Evolutionary conservation across 2,329 filamentous ascomycete genomes (phyloP), one percentile per base, ranked within the genome.

Genomic region (Paracorniculantispora psalliotae): DNA sequence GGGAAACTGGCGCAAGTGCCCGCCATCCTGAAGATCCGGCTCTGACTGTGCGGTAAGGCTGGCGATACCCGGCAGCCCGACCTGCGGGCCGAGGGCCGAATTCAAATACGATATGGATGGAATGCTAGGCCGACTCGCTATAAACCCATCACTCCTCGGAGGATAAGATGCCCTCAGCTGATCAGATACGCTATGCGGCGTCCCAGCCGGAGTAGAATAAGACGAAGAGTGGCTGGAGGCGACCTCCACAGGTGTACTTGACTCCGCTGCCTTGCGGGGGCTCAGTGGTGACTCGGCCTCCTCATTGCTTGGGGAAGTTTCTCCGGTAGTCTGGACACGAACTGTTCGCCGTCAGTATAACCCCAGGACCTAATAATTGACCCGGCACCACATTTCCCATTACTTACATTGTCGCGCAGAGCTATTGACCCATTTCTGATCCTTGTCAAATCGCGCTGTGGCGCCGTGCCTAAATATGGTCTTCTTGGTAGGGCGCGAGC

Each of bases 391-490:
- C n/a, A n/a, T 33, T 5, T 49, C 30, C 59, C 63, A 64, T 26
- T 17, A 4, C 72, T 57, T 59, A 75, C 73, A 74, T 33, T 73
- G 66, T 50, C 64, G 67, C 0, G 71, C 68, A 30, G 69, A 66
- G 44, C 69, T 73, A 8, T 68, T 71, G 8, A 74, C 72, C 73
- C 72, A 74, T 58, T 69, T 67, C 62, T 75, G 72, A 54, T 71
- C 66, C 4, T 66, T 67, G 50, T 71, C 67, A 44, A 75, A 71
- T 8, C 65, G 67, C 35, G 67, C 68, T 1, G 66, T 64, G 0
- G 72, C 69, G 12, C 71, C 68, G 46, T 74, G 72, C 5, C 70
- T 69, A 62, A 76, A 76, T 6, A 75, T 69, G 0, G 71, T 73
- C 62, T 66, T 69, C 44, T 68, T 72, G 0, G 64, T 64, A 1